phyloP scores from a whole-genome alignment of 2,329 filamentous ascomycete genomes.

The Alternaria rosae region DNA sequence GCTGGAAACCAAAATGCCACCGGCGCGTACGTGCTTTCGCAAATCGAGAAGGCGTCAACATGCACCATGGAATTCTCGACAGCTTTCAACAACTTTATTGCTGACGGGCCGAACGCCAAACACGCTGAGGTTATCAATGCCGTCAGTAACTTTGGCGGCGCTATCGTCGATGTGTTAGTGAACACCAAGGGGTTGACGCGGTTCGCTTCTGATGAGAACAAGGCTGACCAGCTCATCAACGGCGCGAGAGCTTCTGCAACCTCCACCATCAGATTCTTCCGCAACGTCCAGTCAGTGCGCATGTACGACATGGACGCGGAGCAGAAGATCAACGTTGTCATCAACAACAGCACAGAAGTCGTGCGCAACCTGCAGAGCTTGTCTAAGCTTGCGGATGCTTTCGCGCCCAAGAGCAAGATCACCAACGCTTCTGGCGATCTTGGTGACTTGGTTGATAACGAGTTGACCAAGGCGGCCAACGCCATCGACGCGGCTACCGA shows the following conservation, averaged over 20 bases:
- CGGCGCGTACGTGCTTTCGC: slow-evolving; percentile 90
- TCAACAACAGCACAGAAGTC: slow-evolving; percentile 96
- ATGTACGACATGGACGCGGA: slow-evolving; percentile 88
- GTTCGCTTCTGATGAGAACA: slow-evolving; percentile 94
- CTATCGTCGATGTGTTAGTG: slow-evolving; percentile 90
- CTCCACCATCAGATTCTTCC: slow-evolving; percentile 93
- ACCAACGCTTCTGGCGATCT: slow-evolving; percentile 81
- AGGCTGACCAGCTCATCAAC: slow-evolving; percentile 82
- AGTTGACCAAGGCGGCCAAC: slow-evolving; percentile 91
- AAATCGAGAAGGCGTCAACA: slow-evolving; percentile 94
- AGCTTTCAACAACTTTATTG: slow-evolving; percentile 98
- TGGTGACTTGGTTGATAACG: slow-evolving; percentile 89
- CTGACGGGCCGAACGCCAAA: slow-evolving; percentile 89
- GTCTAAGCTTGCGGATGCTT: slow-evolving; percentile 90
- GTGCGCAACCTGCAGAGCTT: slow-evolving; percentile 92
- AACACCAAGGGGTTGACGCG: slow-evolving; percentile 96
- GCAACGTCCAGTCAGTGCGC: slow-evolving; percentile 89
- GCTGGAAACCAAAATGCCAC: slow-evolving; percentile 98
- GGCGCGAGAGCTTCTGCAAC: slow-evolving; percentile 84
- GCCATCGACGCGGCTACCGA: slow-evolving; percentile 93
- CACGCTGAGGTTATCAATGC: slow-evolving; percentile 93
- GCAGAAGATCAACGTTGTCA: slow-evolving; percentile 95
- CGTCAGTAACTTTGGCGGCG: slow-evolving; percentile 87
- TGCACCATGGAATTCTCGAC: slow-evolving; percentile 97
- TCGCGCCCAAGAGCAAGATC: slow-evolving; percentile 89